Conservation (phyloP, 2,329 filamentous ascomycete species). For the Dendrostoma leiphaemia region DNA sequence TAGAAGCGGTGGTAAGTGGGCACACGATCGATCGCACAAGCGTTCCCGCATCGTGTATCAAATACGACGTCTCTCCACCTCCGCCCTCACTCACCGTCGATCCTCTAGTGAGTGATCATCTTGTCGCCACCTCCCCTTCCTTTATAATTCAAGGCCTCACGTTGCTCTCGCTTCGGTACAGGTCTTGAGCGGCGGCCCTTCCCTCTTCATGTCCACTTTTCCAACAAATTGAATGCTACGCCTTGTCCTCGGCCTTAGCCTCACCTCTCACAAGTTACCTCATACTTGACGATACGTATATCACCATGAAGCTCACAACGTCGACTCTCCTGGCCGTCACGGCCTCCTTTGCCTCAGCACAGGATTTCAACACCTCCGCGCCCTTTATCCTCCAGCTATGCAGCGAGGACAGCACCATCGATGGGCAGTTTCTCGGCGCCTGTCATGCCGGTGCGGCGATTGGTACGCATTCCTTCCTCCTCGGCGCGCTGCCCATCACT, state of each 20-base stretch:
- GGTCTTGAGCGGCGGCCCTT: too few relatives aligned
- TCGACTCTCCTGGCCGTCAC: slow-evolving; percentile 27
- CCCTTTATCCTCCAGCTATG: slow-evolving; percentile 34
- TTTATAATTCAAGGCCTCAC: too few relatives aligned
- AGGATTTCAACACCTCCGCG: slow-evolving; percentile 27
- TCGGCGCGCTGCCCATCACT: too few relatives aligned
- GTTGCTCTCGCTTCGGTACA: too few relatives aligned
- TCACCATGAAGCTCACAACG: slow-evolving; percentile 27
- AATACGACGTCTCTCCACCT: background rate
- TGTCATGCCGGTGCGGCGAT: slow-evolving; percentile 35
- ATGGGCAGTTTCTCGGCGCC: slow-evolving; percentile 31
- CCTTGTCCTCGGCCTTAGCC: too few relatives aligned
- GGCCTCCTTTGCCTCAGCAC: slow-evolving; percentile 27
- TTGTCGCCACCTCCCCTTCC: background rate
- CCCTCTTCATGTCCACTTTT: too few relatives aligned
- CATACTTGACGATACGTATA: slow-evolving; percentile 4
- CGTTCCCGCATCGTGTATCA: background rate
- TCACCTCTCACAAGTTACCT: background rate
- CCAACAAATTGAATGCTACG: too few relatives aligned
- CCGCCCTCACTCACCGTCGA: background rate
- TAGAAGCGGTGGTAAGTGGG: background rate
- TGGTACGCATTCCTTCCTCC: too few relatives aligned
- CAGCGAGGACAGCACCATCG: slow-evolving; percentile 23
- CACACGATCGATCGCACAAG: background rate
- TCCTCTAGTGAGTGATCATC: background rate